phyloP scores from a whole-genome alignment of 2,329 filamentous ascomycete species.

The Zasmidium citrigriseum region DNA sequence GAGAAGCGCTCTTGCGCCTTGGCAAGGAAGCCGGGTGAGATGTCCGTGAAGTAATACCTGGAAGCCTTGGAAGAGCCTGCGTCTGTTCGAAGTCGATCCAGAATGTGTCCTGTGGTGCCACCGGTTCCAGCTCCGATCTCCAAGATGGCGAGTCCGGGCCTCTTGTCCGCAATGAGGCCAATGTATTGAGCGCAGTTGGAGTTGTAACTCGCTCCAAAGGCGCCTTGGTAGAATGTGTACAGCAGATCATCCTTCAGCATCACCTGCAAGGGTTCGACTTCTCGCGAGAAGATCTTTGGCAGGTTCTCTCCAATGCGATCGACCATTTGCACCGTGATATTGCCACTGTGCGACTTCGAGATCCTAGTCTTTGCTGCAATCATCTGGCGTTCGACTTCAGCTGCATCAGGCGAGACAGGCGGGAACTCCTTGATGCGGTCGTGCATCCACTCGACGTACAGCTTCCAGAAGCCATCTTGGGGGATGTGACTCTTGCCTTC shows the following conservation, averaged over 20 bases:
- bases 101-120: constrained; percentile 8
- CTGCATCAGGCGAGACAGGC: constrained; percentile 5
- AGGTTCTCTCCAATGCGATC: constrained; percentile 12
- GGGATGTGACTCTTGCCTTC: constrained; percentile 6
- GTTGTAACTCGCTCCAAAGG: constrained; percentile 11
- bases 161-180: constrained; percentile 19
- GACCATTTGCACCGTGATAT: constrained; percentile 11
- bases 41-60: constrained; percentile 31
- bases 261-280: constrained; percentile 17
- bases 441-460: constrained; percentile 12
- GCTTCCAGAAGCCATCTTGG: constrained; percentile 7
- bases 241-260: constrained; percentile 18
- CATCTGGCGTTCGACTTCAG: constrained; percentile 6
- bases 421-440: constrained; percentile 8
- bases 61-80: constrained; percentile 6
- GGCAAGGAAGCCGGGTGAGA: constrained; percentile 44
- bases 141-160: constrained; percentile 45
- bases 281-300: constrained; percentile 10
- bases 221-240: constrained; percentile 16
- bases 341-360: constrained; percentile 8
- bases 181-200: constrained; percentile 13
- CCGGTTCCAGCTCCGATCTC: constrained; percentile 52
- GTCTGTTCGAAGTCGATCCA: constrained; percentile 2
- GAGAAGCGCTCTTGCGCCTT: constrained; percentile 35
- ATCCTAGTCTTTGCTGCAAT: constrained; percentile 9